phyloP scores from a whole-genome alignment of 2,329 filamentous ascomycete species.

The Stachybotrys chartarum region DNA sequence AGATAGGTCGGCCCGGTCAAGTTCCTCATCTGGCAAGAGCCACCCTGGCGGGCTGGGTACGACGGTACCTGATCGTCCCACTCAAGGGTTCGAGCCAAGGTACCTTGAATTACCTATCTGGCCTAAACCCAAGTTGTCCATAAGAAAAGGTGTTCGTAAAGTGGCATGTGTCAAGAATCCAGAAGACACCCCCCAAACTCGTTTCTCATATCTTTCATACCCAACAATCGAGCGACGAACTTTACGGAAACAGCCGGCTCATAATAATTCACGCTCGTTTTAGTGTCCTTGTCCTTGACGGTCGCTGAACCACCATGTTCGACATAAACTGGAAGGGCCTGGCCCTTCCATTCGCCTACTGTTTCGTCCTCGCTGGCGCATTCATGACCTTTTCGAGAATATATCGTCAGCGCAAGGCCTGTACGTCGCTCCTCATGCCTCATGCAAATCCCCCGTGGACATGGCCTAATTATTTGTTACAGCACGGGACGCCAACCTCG shows the following conservation, averaged over 20 bases:
- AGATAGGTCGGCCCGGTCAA: background rate
- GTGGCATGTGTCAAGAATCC: background rate
- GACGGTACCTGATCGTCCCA: background rate
- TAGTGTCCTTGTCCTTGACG: constrained; percentile 1
- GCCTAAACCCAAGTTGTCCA: background rate
- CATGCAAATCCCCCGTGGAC: background rate
- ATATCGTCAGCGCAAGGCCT: constrained; percentile 86
- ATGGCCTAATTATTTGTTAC: background rate
- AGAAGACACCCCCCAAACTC: too few relatives aligned
- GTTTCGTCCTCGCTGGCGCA: constrained; percentile 78
- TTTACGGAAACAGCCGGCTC: too few relatives aligned
- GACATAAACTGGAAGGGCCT: constrained; percentile 76
- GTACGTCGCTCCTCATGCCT: constrained; percentile 34
- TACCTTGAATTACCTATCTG: background rate
- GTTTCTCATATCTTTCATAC: too few relatives aligned
- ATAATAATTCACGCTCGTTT: too few relatives aligned
- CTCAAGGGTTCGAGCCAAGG: background rate
- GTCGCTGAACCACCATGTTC: constrained; percentile 32
- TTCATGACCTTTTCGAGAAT: constrained; percentile 87
- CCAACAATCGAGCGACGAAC: too few relatives aligned
- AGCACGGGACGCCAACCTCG: constrained; percentile 77
- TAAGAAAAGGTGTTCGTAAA: background rate
- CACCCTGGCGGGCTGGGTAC: too few relatives aligned
- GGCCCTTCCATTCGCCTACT: constrained; percentile 79
- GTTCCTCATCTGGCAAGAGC: background rate